Conservation (phyloP, 805 yeast genomes). For the Wickerhamiella parazyma region DNA sequence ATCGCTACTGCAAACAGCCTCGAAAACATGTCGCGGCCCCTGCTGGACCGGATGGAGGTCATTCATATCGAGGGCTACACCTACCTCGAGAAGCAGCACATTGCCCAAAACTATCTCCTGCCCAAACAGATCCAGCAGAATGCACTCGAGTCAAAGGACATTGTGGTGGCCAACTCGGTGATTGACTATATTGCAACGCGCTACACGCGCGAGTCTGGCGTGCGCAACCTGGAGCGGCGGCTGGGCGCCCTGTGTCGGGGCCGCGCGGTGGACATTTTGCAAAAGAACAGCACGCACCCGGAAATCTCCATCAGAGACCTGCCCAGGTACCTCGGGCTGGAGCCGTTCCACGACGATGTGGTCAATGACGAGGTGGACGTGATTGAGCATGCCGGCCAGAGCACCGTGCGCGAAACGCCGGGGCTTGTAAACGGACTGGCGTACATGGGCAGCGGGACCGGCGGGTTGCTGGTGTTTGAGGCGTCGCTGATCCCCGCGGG, state of each 20-base stretch:
- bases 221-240: conserved; percentile 61
- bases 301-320: conserved; percentile 35
- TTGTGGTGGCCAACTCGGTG: conserved; percentile 38
- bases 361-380: conserved; percentile 28
- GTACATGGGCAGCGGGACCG: conserved; percentile 76
- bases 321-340: conserved; percentile 56
- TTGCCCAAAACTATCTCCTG: conserved; percentile 52
- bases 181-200: conserved; percentile 48
- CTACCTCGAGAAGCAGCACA: conserved; percentile 57
- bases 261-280: conserved; percentile 45
- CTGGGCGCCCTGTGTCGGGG: conserved; percentile 67
- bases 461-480: conserved; percentile 68
- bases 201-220: conserved; percentile 80
- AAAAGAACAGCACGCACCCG: conserved; percentile 14
- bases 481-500: conserved; percentile 48
- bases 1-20: conserved; percentile 79
- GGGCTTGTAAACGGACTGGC: conserved; percentile 85
- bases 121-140: conserved; percentile 64
- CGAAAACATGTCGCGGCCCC: conserved; percentile 56
- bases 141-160: conserved; percentile 39
- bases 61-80: conserved; percentile 71
- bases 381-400: conserved; percentile 25
- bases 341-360: conserved; percentile 33
- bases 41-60: conserved; percentile 73
- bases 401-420: conserved; percentile 32